Base-by-base conservation (phyloP, 129 eudicot species). In the Centrapalus pauciflorus region DNA sequence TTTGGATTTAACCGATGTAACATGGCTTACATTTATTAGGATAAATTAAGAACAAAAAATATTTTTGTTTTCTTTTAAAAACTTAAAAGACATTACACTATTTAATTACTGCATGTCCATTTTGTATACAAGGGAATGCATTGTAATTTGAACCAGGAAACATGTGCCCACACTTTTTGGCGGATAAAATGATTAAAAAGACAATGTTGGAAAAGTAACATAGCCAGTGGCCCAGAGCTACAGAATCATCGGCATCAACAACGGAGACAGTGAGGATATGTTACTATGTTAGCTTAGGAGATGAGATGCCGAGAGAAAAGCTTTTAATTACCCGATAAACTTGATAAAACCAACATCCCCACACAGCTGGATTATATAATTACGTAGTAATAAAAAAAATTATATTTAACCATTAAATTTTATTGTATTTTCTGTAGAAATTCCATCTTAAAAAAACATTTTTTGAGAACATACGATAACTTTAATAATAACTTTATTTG, bases 151-250 rank as follows among this genome's bases (percentile, higher is more conserved):
- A 28, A 17, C n/a, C 45, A 57, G 62, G 79, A 67, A 48, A 23
- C 79, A 75, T 75, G 79, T 67, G 79, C 69, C 9, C 33, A 21
- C 43, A 45, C 29, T 66, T 33, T 57, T 57, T 75, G 79, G 79
- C 54, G 35, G 69, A 34, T 59, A 24, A 75, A 66, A 66, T 67
- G 61, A 75, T 75, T 48, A 58, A 66, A 40, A 75, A 57, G 55
- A 75, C 79, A 75, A 46, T 61, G 48, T 66, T 11, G 69, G 74
- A 55, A 45, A 72, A 62, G 7, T 50, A 14, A 50, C 61, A n/a
- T 38, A 21, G 59, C 76, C 11, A 54, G 43, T 9, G 52, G n/a
- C n/a, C n/a, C 11, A 54, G 43, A 14, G 52, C 49, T 67, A 55
- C 79, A 65, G 35, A 43, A 1, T 64, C 49, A 55, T 73, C 66